Conservation (phyloP, 2,329 filamentous ascomycete genomes). For the Colletotrichum shisoi region DNA sequence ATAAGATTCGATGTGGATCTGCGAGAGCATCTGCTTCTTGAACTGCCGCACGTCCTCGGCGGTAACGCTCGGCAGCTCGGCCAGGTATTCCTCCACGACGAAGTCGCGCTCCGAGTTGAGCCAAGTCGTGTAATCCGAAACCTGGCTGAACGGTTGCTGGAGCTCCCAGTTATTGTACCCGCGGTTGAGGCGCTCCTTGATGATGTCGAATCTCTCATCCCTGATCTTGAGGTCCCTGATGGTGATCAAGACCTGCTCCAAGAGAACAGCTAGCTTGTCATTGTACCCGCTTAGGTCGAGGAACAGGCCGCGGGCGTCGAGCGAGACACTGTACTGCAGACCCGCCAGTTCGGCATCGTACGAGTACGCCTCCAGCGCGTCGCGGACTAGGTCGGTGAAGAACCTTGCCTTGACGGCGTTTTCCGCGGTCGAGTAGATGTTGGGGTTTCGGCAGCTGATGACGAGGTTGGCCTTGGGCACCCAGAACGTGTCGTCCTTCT, state of each 20-base stretch:
- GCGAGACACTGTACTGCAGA: conserved; percentile 79
- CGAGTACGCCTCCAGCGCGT: conserved; percentile 89
- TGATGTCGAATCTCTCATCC: conserved; percentile 87
- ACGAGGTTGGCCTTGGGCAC: conserved; percentile 92
- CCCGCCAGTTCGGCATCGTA: conserved; percentile 96
- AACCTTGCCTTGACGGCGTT: conserved; percentile 80
- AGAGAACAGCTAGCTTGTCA: conserved; percentile 88
- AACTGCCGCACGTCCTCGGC: conserved; percentile 78
- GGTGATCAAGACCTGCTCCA: conserved; percentile 86
- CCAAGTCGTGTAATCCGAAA: conserved; percentile 82
- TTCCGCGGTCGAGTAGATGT: conserved; percentile 80
- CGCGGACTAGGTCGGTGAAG: conserved; percentile 85
- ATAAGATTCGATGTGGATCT: conserved; percentile 87
- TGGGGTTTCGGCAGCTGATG: conserved; percentile 78
- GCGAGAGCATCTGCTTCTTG: conserved; percentile 79
- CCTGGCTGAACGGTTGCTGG: conserved; percentile 87
- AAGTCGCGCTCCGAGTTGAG: conserved; percentile 79
- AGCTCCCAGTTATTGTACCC: conserved; percentile 87
- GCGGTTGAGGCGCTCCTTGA: conserved; percentile 83
- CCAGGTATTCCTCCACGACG: conserved; percentile 79
- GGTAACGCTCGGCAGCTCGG: conserved; percentile 78
- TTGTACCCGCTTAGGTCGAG: conserved; percentile 90
- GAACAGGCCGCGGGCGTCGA: conserved; percentile 76
- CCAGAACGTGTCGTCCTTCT: conserved; percentile 99
- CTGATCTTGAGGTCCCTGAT: conserved; percentile 85